A percentile compares a stretch with the other conserved stretches of the same genome.
Conservation (phyloP, 257 asterid genomes). For the Scutellaria galericulata region DNA sequence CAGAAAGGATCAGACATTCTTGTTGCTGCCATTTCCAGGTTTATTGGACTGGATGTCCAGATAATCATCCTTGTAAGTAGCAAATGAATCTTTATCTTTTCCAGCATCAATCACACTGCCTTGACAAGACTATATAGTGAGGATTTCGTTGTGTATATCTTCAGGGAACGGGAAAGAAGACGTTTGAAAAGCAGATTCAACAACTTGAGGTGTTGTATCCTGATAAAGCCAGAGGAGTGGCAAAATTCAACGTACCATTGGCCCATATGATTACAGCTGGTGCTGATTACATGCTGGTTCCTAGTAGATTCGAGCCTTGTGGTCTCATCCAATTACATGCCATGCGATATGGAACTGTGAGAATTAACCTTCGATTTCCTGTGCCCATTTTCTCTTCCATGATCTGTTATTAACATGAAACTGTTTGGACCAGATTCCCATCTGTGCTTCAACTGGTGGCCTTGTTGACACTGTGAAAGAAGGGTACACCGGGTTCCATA, state of each 20-base stretch:
- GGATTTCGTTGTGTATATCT: background rate
- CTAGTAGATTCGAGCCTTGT: constrained; percentile 97
- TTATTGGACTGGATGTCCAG: constrained; percentile 73
- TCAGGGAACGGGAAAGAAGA: constrained; percentile 95
- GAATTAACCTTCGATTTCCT: constrained; percentile 22
- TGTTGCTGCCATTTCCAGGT: constrained; percentile 77
- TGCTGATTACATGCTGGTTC: constrained; percentile 83
- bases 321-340: constrained; percentile 98
- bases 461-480: constrained; percentile 92
- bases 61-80: constrained; percentile 80
- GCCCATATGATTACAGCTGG: constrained; percentile 94
- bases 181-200: constrained; percentile 76
- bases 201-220: constrained; percentile 91
- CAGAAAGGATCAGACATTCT: constrained; percentile 98
- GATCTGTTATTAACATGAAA: constrained; percentile 24
- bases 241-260: constrained; percentile 83
- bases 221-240: constrained; percentile 81
- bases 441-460: constrained; percentile 97
- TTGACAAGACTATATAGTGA: no score
- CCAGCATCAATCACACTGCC: no score
- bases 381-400: background rate
- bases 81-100: constrained; percentile 1
- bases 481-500: constrained; percentile 92
- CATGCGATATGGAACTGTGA: constrained; percentile 97
- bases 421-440: constrained; percentile 60